Base-by-base conservation (phyloP, 1,139 yeast genomes). In the Candida pseudoviswanathii region DNA sequence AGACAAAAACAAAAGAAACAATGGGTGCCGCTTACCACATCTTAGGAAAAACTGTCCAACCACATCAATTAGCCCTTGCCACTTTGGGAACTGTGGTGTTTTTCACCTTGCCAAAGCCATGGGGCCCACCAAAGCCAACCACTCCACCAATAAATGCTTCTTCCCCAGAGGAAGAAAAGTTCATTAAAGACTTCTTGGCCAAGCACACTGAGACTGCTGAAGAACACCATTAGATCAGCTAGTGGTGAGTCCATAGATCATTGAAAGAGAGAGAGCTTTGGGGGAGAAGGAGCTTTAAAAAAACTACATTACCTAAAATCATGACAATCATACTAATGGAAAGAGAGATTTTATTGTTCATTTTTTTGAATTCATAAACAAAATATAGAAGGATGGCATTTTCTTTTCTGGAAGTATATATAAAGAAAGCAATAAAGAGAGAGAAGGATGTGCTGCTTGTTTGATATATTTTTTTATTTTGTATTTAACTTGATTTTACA, bases 121-220 rank as follows among this genome's bases (percentile, higher is more conserved):
- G 89, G 82, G 77, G 80, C 34, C 68, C 82, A 21, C 69, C 81
- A 56, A 78, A 82, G 56, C 81, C 86, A 55, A 72, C 76, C 54
- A 77, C 77, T 60, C 90, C 94, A 54, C 76, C 86, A 50, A 81
- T 90, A 69, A 81, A 82, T 58, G 96, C 97, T 56, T 70, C 84
- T 51, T 81, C 91, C 51, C 83, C 91, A 60, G 97, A 90, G 62
- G 98, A 92, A 76, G 96, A 89, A 70, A 85, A 86, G 71, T 92
- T 86, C 75, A 71, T 73, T 52, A 66, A 70, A 61, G 77, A 71
- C 51, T 73, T 67, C 64, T 72, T 73, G 58, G 68, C 75, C 51
- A 73, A 73, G 61, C 67, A 72, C 58, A 51, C 54, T 41, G 65
- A 63, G 49, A 50, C 53, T 41, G 68, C 64, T 50, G 64, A 67